Evolutionary conservation across 371 early-diverging fungal genomes (phyloP), one percentile per base, ranked within the genome.

Genomic region (Neoconidiobolus thromboides): DNA sequence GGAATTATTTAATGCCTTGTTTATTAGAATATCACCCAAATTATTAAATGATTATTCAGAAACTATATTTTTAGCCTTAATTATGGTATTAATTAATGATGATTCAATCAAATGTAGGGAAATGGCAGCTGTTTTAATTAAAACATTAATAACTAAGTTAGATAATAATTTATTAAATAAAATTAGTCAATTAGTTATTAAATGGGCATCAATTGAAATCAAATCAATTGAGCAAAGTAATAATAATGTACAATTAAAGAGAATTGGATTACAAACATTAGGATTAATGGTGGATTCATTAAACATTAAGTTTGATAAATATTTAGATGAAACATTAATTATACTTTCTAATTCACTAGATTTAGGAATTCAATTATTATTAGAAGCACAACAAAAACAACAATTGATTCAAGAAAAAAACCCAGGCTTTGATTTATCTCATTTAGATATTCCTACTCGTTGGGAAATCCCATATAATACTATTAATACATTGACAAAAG

Each of bases 391-490:
- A 40, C 68, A 69, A 43, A 48, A 60, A 48, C 66, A 60, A 41
- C 67, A 67, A 61, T 63, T 54, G 55, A 67, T 60, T 63, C 71
- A 69, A 63, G 62, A 67, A 5, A 52, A 62, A 53, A 56, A 69
- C 60, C 49, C 69, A 7, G n/a, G 52, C 52, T 38, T 51, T 36
- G 52, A 51, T 38, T 38, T 36, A 37, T 72, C 69, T 6, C 64
- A 63, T 2, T 74, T 80, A 71, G 80, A 81, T 15, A 59, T 76
- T 48, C 70, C 66, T 48, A 69, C 76, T 15, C 74, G 73, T 48
- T 93, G 95, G 93, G 26, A 93, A 69, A 69, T 83, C 0, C 81
- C 78, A 10, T 93, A 93, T 65, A 82, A 85, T 67, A 75, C 87
- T 12, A 65, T 91, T 12, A 85, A 78, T 56, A 81, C 91, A 0